These are phyloP conservation scores for Phaffia rhodozyma DNA, from an alignment of 1,284 basidiomycete genomes.

Conservation along the genomic window DNA sequence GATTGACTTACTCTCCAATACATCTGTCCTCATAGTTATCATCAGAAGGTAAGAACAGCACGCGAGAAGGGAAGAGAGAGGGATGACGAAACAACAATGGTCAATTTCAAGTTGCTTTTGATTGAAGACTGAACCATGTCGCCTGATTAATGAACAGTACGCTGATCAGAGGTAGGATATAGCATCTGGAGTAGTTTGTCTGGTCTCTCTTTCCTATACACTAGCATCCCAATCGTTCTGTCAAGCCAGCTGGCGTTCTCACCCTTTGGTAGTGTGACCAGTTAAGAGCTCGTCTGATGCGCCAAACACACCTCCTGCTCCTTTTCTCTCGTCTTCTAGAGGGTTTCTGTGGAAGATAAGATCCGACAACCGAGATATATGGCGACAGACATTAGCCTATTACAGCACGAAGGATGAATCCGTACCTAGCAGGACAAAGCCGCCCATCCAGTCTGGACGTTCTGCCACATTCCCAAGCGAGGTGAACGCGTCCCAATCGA, in stretches of 20 bases:
- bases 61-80: not conserved
- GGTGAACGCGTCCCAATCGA: not conserved
- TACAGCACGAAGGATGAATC: not conserved
- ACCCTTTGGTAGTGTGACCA: too few species aligned
- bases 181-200: too few species aligned
- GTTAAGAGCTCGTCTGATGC: too few species aligned
- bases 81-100: not conserved
- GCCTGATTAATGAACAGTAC: not conserved
- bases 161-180: not conserved
- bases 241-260: too few species aligned
- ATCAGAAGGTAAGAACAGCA: too few species aligned
- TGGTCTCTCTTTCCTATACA: too few species aligned
- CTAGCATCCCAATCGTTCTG: too few species aligned
- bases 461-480: not conserved
- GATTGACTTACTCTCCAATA: conserved; percentile 13
- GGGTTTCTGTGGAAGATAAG: too few species aligned
- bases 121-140: not conserved
- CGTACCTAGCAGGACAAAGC: conserved; percentile 12
- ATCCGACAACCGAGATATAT: too few species aligned
- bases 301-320: too few species aligned
- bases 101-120: not conserved
- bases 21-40: not conserved
- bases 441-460: conserved; percentile 13
- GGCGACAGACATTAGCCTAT: too few species aligned
- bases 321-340: too few species aligned